These are phyloP conservation scores for Cyberlindnera amylophila DNA, from an alignment of 805 yeast genomes.

Conservation along the genomic window DNA sequence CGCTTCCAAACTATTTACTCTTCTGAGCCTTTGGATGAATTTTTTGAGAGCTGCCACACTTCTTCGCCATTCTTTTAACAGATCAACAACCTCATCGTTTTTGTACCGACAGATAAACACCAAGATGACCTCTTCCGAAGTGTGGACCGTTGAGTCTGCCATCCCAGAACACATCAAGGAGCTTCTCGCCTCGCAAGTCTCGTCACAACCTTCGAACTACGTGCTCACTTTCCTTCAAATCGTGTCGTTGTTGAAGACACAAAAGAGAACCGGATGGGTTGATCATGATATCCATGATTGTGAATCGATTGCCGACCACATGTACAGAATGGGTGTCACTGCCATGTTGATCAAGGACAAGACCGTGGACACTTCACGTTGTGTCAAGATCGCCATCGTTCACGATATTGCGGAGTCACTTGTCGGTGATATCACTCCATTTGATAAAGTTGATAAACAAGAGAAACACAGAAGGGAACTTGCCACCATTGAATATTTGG, in stretches of 20 bases:
- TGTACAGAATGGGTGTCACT: constrained; percentile 89
- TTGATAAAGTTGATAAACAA: constrained; percentile 62
- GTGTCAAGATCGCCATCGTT: constrained; percentile 81
- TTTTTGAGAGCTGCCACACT: neutral
- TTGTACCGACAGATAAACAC: neutral
- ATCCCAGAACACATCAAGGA: constrained; percentile 44
- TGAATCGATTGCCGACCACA: constrained; percentile 85
- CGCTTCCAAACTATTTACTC: neutral
- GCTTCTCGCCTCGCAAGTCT: constrained; percentile 27
- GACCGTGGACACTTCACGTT: constrained; percentile 57
- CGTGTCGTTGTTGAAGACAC: constrained; percentile 67
- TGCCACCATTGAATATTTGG: constrained; percentile 63
- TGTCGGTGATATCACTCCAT: constrained; percentile 93
- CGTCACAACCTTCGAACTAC: constrained; percentile 38
- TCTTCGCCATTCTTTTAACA: neutral
- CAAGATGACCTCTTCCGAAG: constrained; percentile 13
- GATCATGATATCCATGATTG: constrained; percentile 47
- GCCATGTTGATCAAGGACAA: constrained; percentile 59
- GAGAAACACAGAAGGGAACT: constrained; percentile 86
- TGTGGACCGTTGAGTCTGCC: constrained; percentile 54
- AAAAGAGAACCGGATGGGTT: constrained; percentile 92
- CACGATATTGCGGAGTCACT: constrained; percentile 94
- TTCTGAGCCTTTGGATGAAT: neutral
- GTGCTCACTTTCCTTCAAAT: constrained; percentile 60
- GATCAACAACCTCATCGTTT: neutral